A percentile compares a stretch with the other conserved stretches of the same genome.
phyloP scores from a whole-genome alignment of 1,284 basidiomycete species.

The Amylostereum chailletii region DNA sequence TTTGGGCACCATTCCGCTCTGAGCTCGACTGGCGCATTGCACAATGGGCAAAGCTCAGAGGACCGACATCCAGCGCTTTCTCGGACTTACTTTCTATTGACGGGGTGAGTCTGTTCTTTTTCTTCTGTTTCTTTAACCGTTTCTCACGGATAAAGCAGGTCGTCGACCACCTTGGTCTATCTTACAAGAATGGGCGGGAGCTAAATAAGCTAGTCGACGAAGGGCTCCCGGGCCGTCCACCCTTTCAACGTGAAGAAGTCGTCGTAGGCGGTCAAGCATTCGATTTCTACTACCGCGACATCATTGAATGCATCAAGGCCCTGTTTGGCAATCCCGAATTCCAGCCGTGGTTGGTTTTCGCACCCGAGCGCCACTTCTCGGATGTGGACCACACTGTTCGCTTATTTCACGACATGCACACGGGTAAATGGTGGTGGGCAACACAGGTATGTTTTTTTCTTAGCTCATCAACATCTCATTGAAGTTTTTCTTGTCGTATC shows the following conservation, averaged over 20 bases:
- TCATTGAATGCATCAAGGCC: neutral
- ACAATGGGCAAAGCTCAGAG: neutral
- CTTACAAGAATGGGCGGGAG: neutral
- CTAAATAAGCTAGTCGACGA: neutral
- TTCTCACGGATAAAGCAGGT: neutral
- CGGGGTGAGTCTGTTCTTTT: neutral
- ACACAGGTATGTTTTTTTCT: conserved; percentile 18
- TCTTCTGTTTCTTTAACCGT: neutral
- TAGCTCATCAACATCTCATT: neutral
- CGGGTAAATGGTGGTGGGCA: conserved; percentile 26
- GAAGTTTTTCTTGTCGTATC: neutral
- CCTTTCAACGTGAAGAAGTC: neutral
- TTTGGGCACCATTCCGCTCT: neutral
- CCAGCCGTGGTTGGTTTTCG: neutral
- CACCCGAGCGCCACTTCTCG: neutral
- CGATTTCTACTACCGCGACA: neutral
- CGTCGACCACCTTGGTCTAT: neutral
- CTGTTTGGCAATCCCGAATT: neutral
- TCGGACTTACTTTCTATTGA: neutral
- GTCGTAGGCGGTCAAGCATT: neutral
- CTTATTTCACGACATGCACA: conserved; percentile 23
- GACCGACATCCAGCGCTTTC: neutral
- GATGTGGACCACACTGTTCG: conserved; percentile 10
- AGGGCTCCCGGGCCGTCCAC: neutral
- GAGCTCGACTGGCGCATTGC: neutral